phyloP scores from a whole-genome alignment of 495 filamentous ascomycete species.

The Penicillium cataractarum region DNA sequence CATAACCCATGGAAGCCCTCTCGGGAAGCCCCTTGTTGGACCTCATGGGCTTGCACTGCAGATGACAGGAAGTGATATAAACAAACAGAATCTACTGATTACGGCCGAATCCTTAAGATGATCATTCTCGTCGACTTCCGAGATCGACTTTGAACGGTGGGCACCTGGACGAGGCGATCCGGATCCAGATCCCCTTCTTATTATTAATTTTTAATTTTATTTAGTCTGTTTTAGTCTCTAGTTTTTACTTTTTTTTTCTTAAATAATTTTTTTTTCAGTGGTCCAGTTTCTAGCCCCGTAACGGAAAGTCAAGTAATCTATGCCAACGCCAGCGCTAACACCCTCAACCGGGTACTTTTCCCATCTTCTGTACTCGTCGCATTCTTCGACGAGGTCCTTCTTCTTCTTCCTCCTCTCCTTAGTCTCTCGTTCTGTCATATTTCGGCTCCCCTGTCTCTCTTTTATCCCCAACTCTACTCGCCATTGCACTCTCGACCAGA shows the following conservation, averaged over 20 bases:
- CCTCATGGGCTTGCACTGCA: slow-evolving; percentile 19
- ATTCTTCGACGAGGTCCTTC: slow-evolving; percentile 19
- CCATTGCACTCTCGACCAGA: background rate
- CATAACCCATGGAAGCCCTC: slow-evolving; percentile 24
- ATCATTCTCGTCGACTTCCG: background rate
- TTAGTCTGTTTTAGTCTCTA: slow-evolving; percentile 8
- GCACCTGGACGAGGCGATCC: slow-evolving; percentile 27
- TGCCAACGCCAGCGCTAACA: slow-evolving; percentile 6
- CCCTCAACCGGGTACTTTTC: slow-evolving; percentile 10
- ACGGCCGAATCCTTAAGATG: no score
- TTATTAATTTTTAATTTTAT: slow-evolving; percentile 16
- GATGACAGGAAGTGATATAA: background rate
- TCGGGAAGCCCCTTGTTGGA: slow-evolving; percentile 22
- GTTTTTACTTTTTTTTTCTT: slow-evolving; percentile 6
- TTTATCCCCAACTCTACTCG: background rate
- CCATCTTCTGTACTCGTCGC: slow-evolving; percentile 11
- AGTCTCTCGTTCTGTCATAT: background rate
- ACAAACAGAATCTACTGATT: no score
- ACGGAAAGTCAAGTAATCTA: slow-evolving; percentile 1
- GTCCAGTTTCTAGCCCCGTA: slow-evolving; percentile 14
- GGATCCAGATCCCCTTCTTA: slow-evolving; percentile 35
- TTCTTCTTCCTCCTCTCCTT: slow-evolving; percentile 14
- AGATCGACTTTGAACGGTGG: slow-evolving; percentile 25
- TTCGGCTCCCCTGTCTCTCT: background rate
- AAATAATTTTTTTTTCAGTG: slow-evolving; percentile 2